Conservation (phyloP, 2,329 filamentous ascomycete species). For the Aschersonia sp. region DNA sequence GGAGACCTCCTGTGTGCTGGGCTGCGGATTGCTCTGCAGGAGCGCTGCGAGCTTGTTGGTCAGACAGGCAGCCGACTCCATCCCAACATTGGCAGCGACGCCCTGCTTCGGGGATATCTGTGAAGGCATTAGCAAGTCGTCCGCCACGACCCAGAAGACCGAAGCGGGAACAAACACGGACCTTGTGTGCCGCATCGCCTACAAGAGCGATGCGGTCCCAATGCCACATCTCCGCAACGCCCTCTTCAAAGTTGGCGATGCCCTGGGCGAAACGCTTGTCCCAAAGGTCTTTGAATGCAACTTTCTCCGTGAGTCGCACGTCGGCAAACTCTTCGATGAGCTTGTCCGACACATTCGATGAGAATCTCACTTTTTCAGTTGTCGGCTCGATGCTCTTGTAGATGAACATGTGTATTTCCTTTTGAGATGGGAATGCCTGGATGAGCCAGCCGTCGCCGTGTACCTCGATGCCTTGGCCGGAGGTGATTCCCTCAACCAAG, state of each 20-base stretch:
- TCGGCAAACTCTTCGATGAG: background rate
- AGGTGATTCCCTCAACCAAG: background rate
- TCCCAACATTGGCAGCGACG: background rate
- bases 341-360: background rate
- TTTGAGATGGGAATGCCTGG: background rate
- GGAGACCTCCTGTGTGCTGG: background rate
- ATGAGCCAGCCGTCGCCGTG: background rate
- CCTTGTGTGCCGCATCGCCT: background rate
- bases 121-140: background rate
- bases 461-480: background rate
- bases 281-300: background rate
- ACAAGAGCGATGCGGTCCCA: background rate
- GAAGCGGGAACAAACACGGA: background rate
- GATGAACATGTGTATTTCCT: background rate
- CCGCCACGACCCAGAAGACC: background rate
- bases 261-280: background rate
- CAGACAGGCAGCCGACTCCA: background rate
- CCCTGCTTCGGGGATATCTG: background rate
- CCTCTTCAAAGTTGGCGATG: background rate
- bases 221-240: background rate
- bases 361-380: background rate
- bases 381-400: background rate
- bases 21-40: background rate
- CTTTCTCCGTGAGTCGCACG: background rate
- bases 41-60: background rate